Evolutionary conservation across 1,284 basidiomycete species (phyloP).

Genomic region (Abortiporus biennis): DNA sequence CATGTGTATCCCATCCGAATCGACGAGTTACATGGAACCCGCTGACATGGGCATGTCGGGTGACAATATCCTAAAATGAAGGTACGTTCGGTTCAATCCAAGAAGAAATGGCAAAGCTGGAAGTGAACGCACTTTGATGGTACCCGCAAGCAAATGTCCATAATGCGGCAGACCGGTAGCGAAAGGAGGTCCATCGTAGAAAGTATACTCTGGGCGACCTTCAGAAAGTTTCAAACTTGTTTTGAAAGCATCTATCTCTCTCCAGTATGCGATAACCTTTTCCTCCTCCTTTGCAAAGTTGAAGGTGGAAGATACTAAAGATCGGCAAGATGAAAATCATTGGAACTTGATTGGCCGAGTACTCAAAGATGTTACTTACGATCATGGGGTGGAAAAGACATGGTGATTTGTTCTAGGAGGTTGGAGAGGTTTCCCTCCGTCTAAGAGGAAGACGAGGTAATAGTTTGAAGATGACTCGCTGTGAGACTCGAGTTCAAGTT

Average conservation of each 20-base stretch:
- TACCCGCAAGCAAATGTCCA: conserved; percentile 86
- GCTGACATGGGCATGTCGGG: conserved; percentile 90
- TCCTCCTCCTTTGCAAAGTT: conserved; percentile 91
- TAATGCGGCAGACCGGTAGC: conserved; percentile 98
- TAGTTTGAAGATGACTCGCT: too few species aligned
- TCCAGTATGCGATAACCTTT: conserved; percentile 91
- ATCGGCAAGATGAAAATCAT: conserved; percentile 2
- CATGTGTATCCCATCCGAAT: conserved; percentile 99
- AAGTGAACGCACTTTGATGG: conserved; percentile 76
- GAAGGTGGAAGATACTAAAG: conserved; percentile 68
- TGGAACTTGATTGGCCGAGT: conserved; percentile 3
- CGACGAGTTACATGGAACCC: conserved; percentile 93
- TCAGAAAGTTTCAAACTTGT: conserved; percentile 91
- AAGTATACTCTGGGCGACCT: conserved; percentile 85
- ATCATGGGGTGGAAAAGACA: conserved; percentile 71
- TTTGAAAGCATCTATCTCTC: conserved; percentile 96
- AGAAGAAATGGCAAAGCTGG: too few species aligned
- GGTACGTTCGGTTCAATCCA: background rate
- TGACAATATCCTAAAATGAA: conserved; percentile 80
- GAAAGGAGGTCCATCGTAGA: conserved; percentile 98
- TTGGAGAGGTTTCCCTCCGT: too few species aligned
- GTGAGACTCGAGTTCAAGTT: too few species aligned
- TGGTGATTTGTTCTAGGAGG: conserved; percentile 27
- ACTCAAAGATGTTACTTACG: conserved; percentile 37
- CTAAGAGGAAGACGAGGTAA: too few species aligned